Conservation (phyloP, 306 rosid genomes). For the Astragalus membranaceus region DNA sequence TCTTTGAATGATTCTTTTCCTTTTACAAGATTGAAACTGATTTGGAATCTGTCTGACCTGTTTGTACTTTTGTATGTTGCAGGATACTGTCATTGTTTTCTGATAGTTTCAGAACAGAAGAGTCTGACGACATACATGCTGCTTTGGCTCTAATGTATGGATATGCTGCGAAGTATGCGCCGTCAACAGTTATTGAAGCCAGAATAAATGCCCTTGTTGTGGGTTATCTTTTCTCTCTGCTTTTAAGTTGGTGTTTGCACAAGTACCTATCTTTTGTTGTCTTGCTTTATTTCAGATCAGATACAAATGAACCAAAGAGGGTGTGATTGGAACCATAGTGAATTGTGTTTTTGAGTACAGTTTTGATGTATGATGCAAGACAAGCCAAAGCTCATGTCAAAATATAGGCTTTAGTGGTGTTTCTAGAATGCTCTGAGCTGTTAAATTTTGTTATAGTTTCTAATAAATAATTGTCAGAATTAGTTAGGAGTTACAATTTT, state of each 20-base stretch:
- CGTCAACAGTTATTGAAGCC: constrained; percentile 95
- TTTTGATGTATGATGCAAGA: not conserved
- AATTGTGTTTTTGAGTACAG: not conserved
- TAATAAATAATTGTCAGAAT: not conserved
- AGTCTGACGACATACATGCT: constrained; percentile 93
- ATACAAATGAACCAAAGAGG: not conserved
- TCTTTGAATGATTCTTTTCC: not conserved
- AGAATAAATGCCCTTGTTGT: constrained; percentile 96
- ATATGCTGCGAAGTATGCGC: constrained; percentile 98
- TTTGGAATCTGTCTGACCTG: constrained; percentile 16
- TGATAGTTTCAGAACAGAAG: constrained; percentile 72
- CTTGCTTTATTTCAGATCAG: not conserved
- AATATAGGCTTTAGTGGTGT: too few species aligned
- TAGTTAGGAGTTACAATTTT: not conserved
- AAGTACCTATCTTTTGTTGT: constrained; percentile 7
- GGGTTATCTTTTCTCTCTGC: constrained; percentile 42
- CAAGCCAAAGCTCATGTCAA: too few species aligned
- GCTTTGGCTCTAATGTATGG: constrained; percentile 98
- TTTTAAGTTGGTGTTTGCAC: not conserved
- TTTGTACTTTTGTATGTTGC: constrained; percentile 36
- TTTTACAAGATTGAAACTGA: constrained; percentile 5
- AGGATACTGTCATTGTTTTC: constrained; percentile 88
- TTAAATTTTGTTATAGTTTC: not conserved
- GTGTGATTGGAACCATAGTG: not conserved
- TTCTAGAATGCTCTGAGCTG: too few species aligned